A percentile compares a stretch with the other conserved stretches of the same genome.
Conservation (phyloP, 257 asterid genomes). For the Solanum tarijense region DNA sequence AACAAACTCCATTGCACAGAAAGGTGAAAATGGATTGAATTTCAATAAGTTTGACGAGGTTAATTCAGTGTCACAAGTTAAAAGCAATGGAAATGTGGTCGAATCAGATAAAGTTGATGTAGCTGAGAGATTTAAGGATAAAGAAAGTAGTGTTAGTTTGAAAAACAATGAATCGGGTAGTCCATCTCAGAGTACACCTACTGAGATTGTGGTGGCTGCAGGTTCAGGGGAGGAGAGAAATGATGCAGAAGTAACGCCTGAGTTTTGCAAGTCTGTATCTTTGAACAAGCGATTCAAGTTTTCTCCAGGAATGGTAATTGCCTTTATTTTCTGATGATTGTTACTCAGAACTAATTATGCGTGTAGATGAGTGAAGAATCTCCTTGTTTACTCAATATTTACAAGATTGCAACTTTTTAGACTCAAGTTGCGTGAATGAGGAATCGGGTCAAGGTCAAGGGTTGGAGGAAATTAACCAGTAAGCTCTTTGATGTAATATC, state of each 20-base stretch:
- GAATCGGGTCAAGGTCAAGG: too few species aligned
- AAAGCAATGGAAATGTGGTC: not conserved
- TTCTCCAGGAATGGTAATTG: conserved; percentile 92
- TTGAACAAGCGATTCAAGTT: conserved; percentile 67
- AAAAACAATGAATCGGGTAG: conserved; percentile 16
- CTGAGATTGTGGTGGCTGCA: conserved; percentile 18
- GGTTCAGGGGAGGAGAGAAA: conserved; percentile 28
- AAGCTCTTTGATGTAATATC: not conserved
- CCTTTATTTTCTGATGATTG: not conserved
- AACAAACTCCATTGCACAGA: not conserved
- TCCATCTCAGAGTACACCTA: conserved; percentile 21
- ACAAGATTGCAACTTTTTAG: not conserved
- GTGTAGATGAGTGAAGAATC: not conserved
- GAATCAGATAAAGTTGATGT: not conserved
- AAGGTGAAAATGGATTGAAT: not conserved
- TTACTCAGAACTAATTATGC: not conserved
- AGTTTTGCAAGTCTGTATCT: conserved; percentile 38
- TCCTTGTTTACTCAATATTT: not conserved
- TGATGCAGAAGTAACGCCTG: conserved; percentile 64
- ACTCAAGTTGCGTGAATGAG: not conserved
- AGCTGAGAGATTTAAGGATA: conserved; percentile 3
- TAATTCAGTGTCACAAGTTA: not conserved
- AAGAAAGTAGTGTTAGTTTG: conserved; percentile 9
- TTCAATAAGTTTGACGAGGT: not conserved
- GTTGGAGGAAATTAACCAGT: not conserved